phyloP scores from a whole-genome alignment of 2,329 filamentous ascomycete genomes.

The Tetracladium maxilliforme region DNA sequence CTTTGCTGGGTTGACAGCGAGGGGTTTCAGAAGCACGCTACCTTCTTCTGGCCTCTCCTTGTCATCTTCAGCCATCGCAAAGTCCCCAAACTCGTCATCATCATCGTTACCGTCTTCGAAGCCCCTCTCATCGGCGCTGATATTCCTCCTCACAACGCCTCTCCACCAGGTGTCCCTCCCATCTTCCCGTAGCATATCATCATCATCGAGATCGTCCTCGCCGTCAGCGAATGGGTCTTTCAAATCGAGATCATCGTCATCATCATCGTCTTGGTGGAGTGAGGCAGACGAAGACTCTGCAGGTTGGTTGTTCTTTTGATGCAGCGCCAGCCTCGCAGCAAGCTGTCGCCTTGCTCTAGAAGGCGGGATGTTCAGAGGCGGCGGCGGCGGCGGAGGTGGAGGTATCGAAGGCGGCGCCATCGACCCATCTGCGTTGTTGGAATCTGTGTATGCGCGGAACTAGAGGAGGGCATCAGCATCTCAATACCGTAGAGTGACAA shows the following conservation, averaged over 20 bases:
- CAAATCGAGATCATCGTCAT: slow-evolving; percentile 18
- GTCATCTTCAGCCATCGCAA: slow-evolving; percentile 46
- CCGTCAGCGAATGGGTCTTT: slow-evolving; percentile 40
- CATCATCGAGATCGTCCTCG: slow-evolving; percentile 34
- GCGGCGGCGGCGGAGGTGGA: slow-evolving; percentile 26
- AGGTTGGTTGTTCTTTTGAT: slow-evolving; percentile 42
- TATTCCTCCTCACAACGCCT: slow-evolving; percentile 17
- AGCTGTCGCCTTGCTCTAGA: slow-evolving; percentile 78
- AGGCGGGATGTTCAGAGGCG: slow-evolving; percentile 72
- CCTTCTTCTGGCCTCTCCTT: slow-evolving; percentile 16
- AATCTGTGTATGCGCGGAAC: too few species aligned
- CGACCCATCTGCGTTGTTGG: too few species aligned
- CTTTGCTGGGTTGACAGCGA: slow-evolving; percentile 32
- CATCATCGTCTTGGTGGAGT: slow-evolving; percentile 22
- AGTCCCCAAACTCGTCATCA: slow-evolving; percentile 55
- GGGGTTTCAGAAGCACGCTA: slow-evolving; percentile 35
- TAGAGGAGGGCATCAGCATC: slow-evolving; percentile 12
- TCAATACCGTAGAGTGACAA: too few species aligned
- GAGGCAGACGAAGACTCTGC: slow-evolving; percentile 23
- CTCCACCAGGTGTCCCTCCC: slow-evolving; percentile 34
- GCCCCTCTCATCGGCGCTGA: slow-evolving; percentile 27
- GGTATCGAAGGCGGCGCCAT: too few species aligned
- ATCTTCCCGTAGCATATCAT: slow-evolving; percentile 20
- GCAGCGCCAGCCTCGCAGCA: slow-evolving; percentile 72
- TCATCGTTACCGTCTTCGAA: slow-evolving; percentile 38